Percentiles rank a stretch among this genome's conserved stretches.
These are phyloP conservation scores for Themeda triandra DNA, from an alignment of 176 grass and related monocot genomes.

Conservation along the genomic window DNA sequence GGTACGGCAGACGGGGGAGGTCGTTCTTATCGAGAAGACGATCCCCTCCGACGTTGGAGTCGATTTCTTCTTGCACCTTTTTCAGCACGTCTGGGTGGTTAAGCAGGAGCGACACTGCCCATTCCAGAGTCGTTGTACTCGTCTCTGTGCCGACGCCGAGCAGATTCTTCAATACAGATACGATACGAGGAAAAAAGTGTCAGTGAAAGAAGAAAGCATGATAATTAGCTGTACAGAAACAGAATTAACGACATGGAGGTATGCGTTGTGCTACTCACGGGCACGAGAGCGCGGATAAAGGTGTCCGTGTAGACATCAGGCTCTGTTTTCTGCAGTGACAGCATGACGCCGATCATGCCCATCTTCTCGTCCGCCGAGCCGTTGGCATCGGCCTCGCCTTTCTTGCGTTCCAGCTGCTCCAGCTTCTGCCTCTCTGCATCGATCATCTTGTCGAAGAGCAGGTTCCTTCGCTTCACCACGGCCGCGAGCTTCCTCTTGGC, in stretches of 20 bases:
- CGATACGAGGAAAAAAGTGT: not conserved
- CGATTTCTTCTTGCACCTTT: conserved; percentile 30
- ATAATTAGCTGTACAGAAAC: no score
- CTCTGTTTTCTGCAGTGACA: conserved; percentile 7
- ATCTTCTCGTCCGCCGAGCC: not conserved
- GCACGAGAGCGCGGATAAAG: not conserved
- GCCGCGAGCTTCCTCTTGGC: conserved; percentile 9
- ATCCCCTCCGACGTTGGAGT: conserved; percentile 10
- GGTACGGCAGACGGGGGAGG: conserved; percentile 42
- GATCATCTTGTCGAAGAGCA: conserved; percentile 38
- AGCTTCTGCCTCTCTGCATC: conserved; percentile 31
- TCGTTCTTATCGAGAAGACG: conserved; percentile 39
- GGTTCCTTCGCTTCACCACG: conserved; percentile 10
- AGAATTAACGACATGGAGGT: not conserved
- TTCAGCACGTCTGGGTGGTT: conserved; percentile 37
- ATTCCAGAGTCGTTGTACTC: conserved; percentile 30
- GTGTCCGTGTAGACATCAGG: not conserved
- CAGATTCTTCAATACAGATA: conserved; percentile 30
- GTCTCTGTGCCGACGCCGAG: conserved; percentile 39
- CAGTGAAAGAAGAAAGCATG: not conserved
- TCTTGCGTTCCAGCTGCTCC: not conserved
- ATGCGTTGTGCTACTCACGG: not conserved
- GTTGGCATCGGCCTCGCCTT: not conserved
- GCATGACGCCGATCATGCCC: conserved; percentile 8
- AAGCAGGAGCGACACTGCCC: conserved; percentile 40